These are phyloP conservation scores for Stemphylium vesicarium DNA, from an alignment of 2,329 filamentous ascomycete species.

Conservation along the genomic window DNA sequence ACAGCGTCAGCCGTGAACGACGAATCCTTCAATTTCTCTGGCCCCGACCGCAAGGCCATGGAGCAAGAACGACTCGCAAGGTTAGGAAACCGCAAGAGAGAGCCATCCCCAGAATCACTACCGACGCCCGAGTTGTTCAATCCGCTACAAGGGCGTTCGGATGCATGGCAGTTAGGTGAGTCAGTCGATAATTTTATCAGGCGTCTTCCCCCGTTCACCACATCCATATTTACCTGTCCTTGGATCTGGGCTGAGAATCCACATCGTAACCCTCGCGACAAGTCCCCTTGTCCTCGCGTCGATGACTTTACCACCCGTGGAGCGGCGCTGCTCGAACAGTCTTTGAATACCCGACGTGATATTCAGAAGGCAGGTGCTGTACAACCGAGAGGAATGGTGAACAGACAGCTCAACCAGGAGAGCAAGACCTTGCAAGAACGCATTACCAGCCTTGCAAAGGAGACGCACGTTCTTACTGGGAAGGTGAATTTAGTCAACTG, in stretches of 20 bases:
- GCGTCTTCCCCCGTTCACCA: conserved; percentile 70
- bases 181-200: conserved; percentile 68
- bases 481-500: conserved; percentile 60
- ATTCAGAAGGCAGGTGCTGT: conserved; percentile 59
- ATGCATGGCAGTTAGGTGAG: conserved; percentile 69
- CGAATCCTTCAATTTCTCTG: conserved; percentile 4
- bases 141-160: conserved; percentile 60
- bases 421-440: conserved; percentile 56
- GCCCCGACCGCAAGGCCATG: conserved; percentile 19
- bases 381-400: conserved; percentile 52
- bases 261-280: conserved; percentile 50
- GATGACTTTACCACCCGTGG: conserved; percentile 61
- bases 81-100: conserved; percentile 19
- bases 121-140: conserved; percentile 52
- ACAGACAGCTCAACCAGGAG: conserved; percentile 50
- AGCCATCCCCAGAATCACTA: conserved; percentile 9
- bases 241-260: conserved; percentile 81
- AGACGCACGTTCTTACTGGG: conserved; percentile 65
- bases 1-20: background rate
- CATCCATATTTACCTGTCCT: conserved; percentile 53
- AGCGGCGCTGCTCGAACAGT: conserved; percentile 59
- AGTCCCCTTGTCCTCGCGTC: conserved; percentile 49
- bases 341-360: conserved; percentile 54
- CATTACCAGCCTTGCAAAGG: conserved; percentile 67
- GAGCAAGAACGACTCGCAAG: conserved; percentile 20